Evolutionary conservation across 352 stramenopile genomes (phyloP), one percentile per base, ranked within the genome.

Genomic region (Pythium phragmiticola): DNA sequence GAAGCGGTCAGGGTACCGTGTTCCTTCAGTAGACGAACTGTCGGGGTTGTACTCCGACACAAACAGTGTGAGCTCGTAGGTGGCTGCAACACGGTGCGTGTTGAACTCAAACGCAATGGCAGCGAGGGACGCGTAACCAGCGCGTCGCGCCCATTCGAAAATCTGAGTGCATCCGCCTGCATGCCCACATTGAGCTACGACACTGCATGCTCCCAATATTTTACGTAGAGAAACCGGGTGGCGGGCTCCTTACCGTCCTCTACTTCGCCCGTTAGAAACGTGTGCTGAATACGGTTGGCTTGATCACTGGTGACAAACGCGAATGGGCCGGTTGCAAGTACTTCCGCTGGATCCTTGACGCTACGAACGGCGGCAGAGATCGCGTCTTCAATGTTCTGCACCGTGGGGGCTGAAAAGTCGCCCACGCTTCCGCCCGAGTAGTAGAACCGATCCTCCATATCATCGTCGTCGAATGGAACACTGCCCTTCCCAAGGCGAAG

Each of bases 361-460:
- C 54, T 21, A 13, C 51, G 16, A 3, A 62, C 43, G 19, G 53
- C 48, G 21, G 19, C 0, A 14, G 23, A 14, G 3, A 59, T 59
- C 12, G 34, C 48, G 21, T 41, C 2, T 21, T 41, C 19, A 23
- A 37, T 57, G 19, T 16, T n/a, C 47, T 42, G 17, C 4, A 48
- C 30, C 16, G 45, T 51, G 5, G 11, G 2, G 2, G 19, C 23
- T 54, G 36, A 42, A 57, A 68, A 68, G 14, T 62, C 28, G 2
- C 52, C 30, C n/a, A 60, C 60, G 54, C 53, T 62, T 34, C 62
- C 62, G 34, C 62, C 54, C 14, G 53, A 69, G 16, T 63, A 63
- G 7, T 54, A 69, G 19, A 59, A 69, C 3, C 62, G 47, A 14
- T 63, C 37, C 3, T 53, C 34, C 43, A 59, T 53, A 0, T 63